These are phyloP conservation scores for Synchytrium microbalum DNA, from an alignment of 371 early-diverging fungal genomes.

Conservation along the genomic window DNA sequence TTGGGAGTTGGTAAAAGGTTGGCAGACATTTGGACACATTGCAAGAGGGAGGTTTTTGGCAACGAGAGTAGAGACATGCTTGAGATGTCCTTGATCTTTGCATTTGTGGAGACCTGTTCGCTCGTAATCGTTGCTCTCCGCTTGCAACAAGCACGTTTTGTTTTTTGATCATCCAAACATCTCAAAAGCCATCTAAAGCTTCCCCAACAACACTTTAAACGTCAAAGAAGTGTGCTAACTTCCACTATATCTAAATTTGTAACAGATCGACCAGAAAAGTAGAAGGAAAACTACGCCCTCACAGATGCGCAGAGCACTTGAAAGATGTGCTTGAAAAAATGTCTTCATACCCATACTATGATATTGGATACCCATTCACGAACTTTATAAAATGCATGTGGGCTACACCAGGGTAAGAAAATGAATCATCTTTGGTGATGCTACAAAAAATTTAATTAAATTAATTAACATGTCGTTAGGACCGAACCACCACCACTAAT, in stretches of 20 bases:
- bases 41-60: too few species aligned
- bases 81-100: too few species aligned
- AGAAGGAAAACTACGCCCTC: not conserved
- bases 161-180: too few species aligned
- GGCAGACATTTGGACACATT: too few species aligned
- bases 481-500: not conserved
- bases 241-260: too few species aligned
- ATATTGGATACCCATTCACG: not conserved
- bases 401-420: not conserved
- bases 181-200: too few species aligned
- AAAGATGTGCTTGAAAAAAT: not conserved
- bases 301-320: not conserved
- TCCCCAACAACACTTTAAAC: too few species aligned
- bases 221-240: too few species aligned
- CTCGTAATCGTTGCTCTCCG: too few species aligned
- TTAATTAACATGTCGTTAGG: not conserved
- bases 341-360: not conserved
- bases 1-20: not conserved
- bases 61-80: too few species aligned
- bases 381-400: constrained; percentile 1
- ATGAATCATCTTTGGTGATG: not conserved
- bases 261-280: not conserved
- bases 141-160: too few species aligned
- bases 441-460: not conserved
- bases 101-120: too few species aligned